phyloP scores from a whole-genome alignment of 1,139 yeast genomes.

The Geotrichum europaeum region DNA sequence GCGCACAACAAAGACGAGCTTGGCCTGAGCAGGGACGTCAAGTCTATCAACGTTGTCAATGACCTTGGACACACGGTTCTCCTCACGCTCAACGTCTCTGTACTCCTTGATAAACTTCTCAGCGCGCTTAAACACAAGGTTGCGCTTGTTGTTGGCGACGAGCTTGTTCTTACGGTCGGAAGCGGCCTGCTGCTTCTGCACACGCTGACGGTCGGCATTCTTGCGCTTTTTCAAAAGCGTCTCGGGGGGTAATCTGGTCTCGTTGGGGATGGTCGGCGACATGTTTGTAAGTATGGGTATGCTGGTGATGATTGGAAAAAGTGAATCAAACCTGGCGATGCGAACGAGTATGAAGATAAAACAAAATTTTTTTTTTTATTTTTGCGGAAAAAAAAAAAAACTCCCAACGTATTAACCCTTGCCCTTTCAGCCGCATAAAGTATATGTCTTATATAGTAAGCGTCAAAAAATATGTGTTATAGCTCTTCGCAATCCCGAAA shows the following conservation, averaged over 20 bases:
- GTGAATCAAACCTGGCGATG: not conserved
- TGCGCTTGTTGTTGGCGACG: not conserved
- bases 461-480: not conserved
- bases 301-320: not conserved
- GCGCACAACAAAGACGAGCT: conserved; percentile 95
- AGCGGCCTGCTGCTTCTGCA: conserved; percentile 4
- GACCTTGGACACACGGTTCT: conserved; percentile 86
- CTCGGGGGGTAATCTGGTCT: conserved; percentile 60
- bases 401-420: not conserved
- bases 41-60: conserved; percentile 80
- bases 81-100: conserved; percentile 89
- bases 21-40: conserved; percentile 94
- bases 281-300: not conserved
- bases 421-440: not conserved
- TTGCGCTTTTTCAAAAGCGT: conserved; percentile 91
- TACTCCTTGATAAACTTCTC: conserved; percentile 97
- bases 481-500: not conserved
- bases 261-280: conserved; percentile 4
- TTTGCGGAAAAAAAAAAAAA: not conserved
- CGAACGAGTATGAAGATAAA: not conserved
- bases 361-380: not conserved
- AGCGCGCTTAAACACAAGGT: conserved; percentile 70
- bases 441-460: not conserved
- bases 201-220: conserved; percentile 48
- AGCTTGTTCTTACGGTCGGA: conserved; percentile 1